Evolutionary conservation across 2,329 filamentous ascomycete species (phyloP), one percentile per base, ranked within the genome.

Genomic region (Exophiala sp.): DNA sequence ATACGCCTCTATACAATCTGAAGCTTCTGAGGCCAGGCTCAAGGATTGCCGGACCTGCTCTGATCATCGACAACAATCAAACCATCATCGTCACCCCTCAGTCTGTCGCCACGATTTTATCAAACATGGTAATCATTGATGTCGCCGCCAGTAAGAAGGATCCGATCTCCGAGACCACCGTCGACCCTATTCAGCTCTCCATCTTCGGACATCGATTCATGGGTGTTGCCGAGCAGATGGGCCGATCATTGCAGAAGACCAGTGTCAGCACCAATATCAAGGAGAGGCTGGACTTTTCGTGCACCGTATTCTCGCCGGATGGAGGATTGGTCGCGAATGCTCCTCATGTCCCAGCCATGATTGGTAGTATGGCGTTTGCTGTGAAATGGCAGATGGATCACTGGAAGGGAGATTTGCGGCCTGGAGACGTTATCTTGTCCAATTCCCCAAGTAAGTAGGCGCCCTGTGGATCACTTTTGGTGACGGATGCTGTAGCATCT

Each of bases 151-250:
- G 21, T 16, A 30, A 32, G 7, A 41, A 41, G 73, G 63, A 68
- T 78, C 11, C 72, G 70, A 55, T 69, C 68, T 43, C 74, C 73
- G n/a, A 30, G 10, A 74, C 73, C 37, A 77, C 81, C 48, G 81
- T 87, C 0, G 84, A 90, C 63, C 86, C 86, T 0, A 86, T 90
- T 58, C 76, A 87, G 70, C 75, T 91, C 1, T 85, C 81, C 62
- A 85, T 91, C 50, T 90, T 91, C 58, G 84, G 83, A 0, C 85
- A 90, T 64, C 78, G 86, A 7, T 91, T 91, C 68, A 91, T 90
- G 86, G 82, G 83, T 5, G 88, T 90, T 59, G 86, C 86, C 1
- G 86, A 91, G 66, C 86, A 90, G 63, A 90, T 91, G 86, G 86
- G 86, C 1, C 73, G 84, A 47, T 82, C 84, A 9, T 68, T 90